phyloP scores from a whole-genome alignment of 78 protist genomes.

The Dictyostelium discoideum region dicty_2.7 NC_007090.3:2666001-2666500 shows the following conservation, averaged over 20 bases:
- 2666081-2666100: conserved; percentile 24
- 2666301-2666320: not conserved
- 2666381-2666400: conserved; percentile 31
- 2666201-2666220: not conserved
- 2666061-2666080: conserved; percentile 1
- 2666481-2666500: conserved; percentile 4
- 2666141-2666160: no score
- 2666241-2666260: not conserved
- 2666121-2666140: conserved; percentile 4
- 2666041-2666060: conserved; percentile 10
- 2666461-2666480: not conserved
- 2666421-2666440: not conserved
- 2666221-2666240: not conserved
- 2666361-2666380: conserved; percentile 16
- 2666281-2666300: not conserved
- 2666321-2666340: conserved; percentile 23
- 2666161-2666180: no score
- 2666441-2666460: not conserved
- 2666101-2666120: conserved; percentile 40
- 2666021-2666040: not conserved
- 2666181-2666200: no score
- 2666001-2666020: conserved; percentile 13
- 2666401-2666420: conserved; percentile 2
- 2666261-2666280: no score
- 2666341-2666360: conserved; percentile 14